Base-by-base conservation (phyloP, 2,329 filamentous ascomycete genomes). In the Ilyonectria sp. region DNA sequence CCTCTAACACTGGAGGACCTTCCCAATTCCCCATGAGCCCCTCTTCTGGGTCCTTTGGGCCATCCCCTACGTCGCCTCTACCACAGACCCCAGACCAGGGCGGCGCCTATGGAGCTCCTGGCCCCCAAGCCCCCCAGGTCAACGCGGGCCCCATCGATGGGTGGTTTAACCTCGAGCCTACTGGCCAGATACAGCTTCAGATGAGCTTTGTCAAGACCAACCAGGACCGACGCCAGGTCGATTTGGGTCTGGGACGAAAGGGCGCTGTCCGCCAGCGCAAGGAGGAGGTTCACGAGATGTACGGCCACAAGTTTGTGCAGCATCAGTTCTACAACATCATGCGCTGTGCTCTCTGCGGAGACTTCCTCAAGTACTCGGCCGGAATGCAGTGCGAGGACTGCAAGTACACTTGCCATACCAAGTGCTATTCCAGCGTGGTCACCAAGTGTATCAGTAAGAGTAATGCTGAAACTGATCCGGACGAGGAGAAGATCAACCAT, bases 241-340 rank as follows among this genome's bases (percentile, higher is more conserved):
- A 98, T 78, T 88, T 95, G 65, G 96, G 96, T 78, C 90, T 99
- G 71, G 94, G 94, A 71, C 93, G 96, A 79, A 97, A 98, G 84
- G 96, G 95, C 77, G 96, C 96, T 71, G 94, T 99, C 74, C 94
- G 96, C 73, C 95, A 99, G 83, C 94, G 94, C 78, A 99, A 99
- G 85, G 96, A 99, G 82, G 95, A 98, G 77, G 92, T 99, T 5
- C 94, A 98, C 83, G 96, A 99, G 84, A 97, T 98, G 86, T 98
- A 97, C 79, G 96, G 96, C 55, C 96, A 99, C 91, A 99, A 98
- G 84, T 99, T 99, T 79, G 92, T 98, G 63, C 93, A 96, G 78
- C 95, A 98, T 80, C 96, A 98, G 81, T 99, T 99, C 82, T 99
- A 98, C 91, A 99, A 98, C 87, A 98, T 99, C 79, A 99, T 99